Conservation (phyloP, 2,329 filamentous ascomycete genomes). For the Fusarium nisikadoi region DNA sequence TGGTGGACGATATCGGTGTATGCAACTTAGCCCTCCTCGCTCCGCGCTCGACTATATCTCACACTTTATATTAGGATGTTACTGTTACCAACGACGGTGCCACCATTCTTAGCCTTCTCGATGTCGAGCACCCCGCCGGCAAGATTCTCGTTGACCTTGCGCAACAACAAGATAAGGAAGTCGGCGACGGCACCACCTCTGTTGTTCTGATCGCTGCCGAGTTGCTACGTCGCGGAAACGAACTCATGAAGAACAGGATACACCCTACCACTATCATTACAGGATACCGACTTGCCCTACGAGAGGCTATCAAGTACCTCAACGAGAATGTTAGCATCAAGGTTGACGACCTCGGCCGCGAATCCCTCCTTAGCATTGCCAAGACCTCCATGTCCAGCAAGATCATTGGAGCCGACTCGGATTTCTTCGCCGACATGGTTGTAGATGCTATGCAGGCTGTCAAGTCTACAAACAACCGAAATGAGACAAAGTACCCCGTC, state of each 20-base stretch:
- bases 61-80: slow-evolving; percentile 73
- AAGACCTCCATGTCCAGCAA: slow-evolving; percentile 99
- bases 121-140: slow-evolving; percentile 97
- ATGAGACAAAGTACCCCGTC: slow-evolving; percentile 95
- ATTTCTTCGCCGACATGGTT: slow-evolving; percentile 97
- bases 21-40: slow-evolving; percentile 47
- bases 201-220: slow-evolving; percentile 98
- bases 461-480: slow-evolving; percentile 90
- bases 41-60: slow-evolving; percentile 32
- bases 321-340: slow-evolving; percentile 97
- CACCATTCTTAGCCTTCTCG: slow-evolving; percentile 92
- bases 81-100: slow-evolving; percentile 99
- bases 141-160: slow-evolving; percentile 98
- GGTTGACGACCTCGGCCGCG: slow-evolving; percentile 89
- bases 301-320: slow-evolving; percentile 98
- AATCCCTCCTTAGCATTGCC: slow-evolving; percentile 92
- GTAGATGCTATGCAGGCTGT: slow-evolving; percentile 95
- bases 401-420: slow-evolving; percentile 94
- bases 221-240: slow-evolving; percentile 91
- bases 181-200: slow-evolving; percentile 97
- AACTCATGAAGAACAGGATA: slow-evolving; percentile 99
- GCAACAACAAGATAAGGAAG: slow-evolving; percentile 98
- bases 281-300: slow-evolving; percentile 92
- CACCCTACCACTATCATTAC: slow-evolving; percentile 99
- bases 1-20: slow-evolving; percentile 99